phyloP scores from a whole-genome alignment of 192 early-diverging fungal genomes.

The Entomortierella chlamydospora region DNA sequence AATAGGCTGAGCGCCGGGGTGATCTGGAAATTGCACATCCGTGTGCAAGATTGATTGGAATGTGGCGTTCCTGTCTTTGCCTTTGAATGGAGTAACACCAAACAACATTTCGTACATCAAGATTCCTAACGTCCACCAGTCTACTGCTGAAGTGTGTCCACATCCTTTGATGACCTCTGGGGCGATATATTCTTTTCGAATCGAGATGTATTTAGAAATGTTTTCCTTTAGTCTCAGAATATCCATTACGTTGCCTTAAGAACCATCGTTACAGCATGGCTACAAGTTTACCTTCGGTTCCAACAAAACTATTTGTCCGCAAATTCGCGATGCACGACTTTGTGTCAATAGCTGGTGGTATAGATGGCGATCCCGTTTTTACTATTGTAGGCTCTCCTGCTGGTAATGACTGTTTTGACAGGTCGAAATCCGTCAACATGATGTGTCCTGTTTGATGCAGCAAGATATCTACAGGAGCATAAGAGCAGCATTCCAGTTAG shows the following conservation, averaged over 20 bases:
- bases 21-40: slow-evolving; percentile 83
- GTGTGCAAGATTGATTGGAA: slow-evolving; percentile 91
- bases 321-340: slow-evolving; percentile 86
- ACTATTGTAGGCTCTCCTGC: slow-evolving; percentile 80
- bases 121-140: slow-evolving; percentile 99
- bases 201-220: background rate
- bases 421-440: slow-evolving; percentile 96
- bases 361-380: slow-evolving; percentile 66
- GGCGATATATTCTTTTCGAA: slow-evolving; percentile 40
- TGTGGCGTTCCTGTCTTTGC: slow-evolving; percentile 88
- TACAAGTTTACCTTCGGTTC: slow-evolving; percentile 80
- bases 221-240: background rate
- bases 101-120: slow-evolving; percentile 99
- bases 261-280: too few relatives aligned
- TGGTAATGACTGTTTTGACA: slow-evolving; percentile 92
- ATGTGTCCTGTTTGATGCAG: slow-evolving; percentile 97
- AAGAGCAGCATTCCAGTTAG: background rate
- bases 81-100: slow-evolving; percentile 98
- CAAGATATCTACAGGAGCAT: slow-evolving; percentile 75
- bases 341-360: slow-evolving; percentile 87
- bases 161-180: slow-evolving; percentile 89
- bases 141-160: slow-evolving; percentile 95
- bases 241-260: too few relatives aligned
- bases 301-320: slow-evolving; percentile 98
- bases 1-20: slow-evolving; percentile 38